These are phyloP conservation scores for Alternaria gaisen DNA, from an alignment of 2,329 filamentous ascomycete genomes.

Conservation along the genomic window DNA sequence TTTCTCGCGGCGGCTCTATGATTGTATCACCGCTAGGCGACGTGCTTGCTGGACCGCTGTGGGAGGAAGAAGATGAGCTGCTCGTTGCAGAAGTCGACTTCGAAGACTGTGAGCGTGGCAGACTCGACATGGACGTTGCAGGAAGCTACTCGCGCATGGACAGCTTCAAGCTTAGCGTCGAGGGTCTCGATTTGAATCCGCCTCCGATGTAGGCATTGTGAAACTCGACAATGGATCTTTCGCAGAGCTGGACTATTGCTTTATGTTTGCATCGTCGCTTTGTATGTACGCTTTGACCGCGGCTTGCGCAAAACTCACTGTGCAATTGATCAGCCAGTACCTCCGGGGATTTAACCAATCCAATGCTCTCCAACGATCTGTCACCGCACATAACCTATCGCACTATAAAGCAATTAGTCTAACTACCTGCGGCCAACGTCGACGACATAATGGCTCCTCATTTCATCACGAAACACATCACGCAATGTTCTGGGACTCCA, in stretches of 20 bases:
- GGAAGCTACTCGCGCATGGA: conserved; percentile 85
- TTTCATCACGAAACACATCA: neutral
- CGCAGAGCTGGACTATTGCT: neutral
- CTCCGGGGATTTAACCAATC: neutral
- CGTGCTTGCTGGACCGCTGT: conserved; percentile 81
- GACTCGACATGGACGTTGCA: conserved; percentile 83
- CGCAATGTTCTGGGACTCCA: neutral
- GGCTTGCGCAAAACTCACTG: neutral
- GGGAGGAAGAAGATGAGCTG: conserved; percentile 76
- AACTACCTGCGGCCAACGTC: neutral
- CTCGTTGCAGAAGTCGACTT: conserved; percentile 81
- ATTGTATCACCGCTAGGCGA: conserved; percentile 83
- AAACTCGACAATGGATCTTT: neutral
- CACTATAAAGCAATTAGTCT: neutral
- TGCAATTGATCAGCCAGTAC: neutral
- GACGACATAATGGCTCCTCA: neutral
- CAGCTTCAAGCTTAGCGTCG: conserved; percentile 67
- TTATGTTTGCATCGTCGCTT: neutral
- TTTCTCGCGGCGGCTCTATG: conserved; percentile 80
- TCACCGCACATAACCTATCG: neutral
- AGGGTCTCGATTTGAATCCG: conserved; percentile 67
- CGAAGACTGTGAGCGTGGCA: conserved; percentile 83
- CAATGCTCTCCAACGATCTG: neutral
- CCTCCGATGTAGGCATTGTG: conserved; percentile 56
- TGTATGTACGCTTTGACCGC: neutral